Conservation (phyloP, 1,284 basidiomycete genomes). For the Salmacisia buchloeana region DNA sequence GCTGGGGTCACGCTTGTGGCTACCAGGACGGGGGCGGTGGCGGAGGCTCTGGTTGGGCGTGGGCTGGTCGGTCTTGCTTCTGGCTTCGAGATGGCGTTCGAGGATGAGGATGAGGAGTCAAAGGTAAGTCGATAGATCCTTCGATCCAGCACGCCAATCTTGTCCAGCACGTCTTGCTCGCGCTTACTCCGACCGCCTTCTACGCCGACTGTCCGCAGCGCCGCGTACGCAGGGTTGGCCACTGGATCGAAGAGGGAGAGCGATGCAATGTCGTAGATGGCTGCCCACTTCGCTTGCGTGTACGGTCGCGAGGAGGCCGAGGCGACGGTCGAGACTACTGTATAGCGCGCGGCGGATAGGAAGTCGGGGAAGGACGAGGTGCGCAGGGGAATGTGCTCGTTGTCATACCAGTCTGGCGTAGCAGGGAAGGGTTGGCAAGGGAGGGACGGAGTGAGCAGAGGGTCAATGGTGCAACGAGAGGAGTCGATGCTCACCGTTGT, state of each 20-base stretch:
- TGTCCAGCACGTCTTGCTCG: slow-evolving; percentile 49
- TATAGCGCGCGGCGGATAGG: slow-evolving; percentile 18
- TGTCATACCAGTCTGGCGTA: slow-evolving; percentile 51
- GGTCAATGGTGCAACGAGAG: neutral
- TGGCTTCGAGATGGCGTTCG: slow-evolving; percentile 13
- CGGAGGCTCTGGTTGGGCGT: neutral
- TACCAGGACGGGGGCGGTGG: slow-evolving; percentile 18
- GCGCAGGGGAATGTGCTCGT: slow-evolving; percentile 52
- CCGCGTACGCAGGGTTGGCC: slow-evolving; percentile 41
- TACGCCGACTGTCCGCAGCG: slow-evolving; percentile 29
- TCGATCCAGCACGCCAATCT: slow-evolving; percentile 49
- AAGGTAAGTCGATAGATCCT: slow-evolving; percentile 45
- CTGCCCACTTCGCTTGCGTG: slow-evolving; percentile 33
- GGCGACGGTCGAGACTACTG: slow-evolving; percentile 3
- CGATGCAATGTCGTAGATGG: slow-evolving; percentile 48
- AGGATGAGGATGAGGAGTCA: too few species aligned
- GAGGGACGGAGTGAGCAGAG: neutral
- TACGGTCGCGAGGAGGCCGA: neutral
- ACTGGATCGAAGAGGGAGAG: slow-evolving; percentile 43
- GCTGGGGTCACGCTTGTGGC: slow-evolving; percentile 24
- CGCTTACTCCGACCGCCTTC: slow-evolving; percentile 39
- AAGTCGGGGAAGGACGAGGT: slow-evolving; percentile 23
- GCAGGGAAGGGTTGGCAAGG: neutral
- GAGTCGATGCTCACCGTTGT: slow-evolving; percentile 42
- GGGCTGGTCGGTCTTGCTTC: neutral